These are phyloP conservation scores for Phialophora tarda DNA, from an alignment of 2,329 filamentous ascomycete species.

Conservation along the genomic window DNA sequence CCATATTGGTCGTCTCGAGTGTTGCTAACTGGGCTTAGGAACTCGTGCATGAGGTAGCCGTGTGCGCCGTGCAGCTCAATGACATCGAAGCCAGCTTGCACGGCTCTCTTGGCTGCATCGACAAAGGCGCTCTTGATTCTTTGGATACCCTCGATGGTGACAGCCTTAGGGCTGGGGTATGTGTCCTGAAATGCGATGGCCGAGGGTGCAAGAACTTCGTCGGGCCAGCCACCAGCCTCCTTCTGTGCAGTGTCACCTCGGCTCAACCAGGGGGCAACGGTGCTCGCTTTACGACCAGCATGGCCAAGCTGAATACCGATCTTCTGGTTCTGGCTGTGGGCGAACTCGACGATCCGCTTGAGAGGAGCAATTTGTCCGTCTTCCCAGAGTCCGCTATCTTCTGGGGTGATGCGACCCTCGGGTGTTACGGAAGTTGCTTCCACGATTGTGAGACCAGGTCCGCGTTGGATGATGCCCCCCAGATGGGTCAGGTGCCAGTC, in stretches of 20 bases:
- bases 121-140: slow-evolving; percentile 38
- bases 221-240: slow-evolving; percentile 60
- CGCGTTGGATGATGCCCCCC: slow-evolving; percentile 76
- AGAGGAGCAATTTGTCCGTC: slow-evolving; percentile 73
- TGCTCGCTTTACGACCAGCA: slow-evolving; percentile 72
- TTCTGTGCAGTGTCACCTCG: slow-evolving; percentile 60
- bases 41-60: slow-evolving; percentile 74
- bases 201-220: slow-evolving; percentile 62
- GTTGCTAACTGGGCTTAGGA: slow-evolving; percentile 74
- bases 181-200: slow-evolving; percentile 67
- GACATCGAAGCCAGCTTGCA: slow-evolving; percentile 74
- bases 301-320: slow-evolving; percentile 79
- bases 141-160: slow-evolving; percentile 72
- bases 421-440: slow-evolving; percentile 78
- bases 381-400: slow-evolving; percentile 81
- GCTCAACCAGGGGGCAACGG: slow-evolving; percentile 67
- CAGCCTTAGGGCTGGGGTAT: slow-evolving; percentile 67
- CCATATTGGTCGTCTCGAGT: slow-evolving; percentile 64
- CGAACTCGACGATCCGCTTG: slow-evolving; percentile 43
- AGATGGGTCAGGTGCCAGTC: slow-evolving; percentile 83
- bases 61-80: slow-evolving; percentile 83
- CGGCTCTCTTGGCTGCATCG: slow-evolving; percentile 61
- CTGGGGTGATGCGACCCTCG: slow-evolving; percentile 81
- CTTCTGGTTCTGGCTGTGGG: slow-evolving; percentile 65
- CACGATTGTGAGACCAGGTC: slow-evolving; percentile 73